These are phyloP conservation scores for Fremontodendron californicum DNA, from an alignment of 345 rosid genomes.

Conservation along the genomic window DNA sequence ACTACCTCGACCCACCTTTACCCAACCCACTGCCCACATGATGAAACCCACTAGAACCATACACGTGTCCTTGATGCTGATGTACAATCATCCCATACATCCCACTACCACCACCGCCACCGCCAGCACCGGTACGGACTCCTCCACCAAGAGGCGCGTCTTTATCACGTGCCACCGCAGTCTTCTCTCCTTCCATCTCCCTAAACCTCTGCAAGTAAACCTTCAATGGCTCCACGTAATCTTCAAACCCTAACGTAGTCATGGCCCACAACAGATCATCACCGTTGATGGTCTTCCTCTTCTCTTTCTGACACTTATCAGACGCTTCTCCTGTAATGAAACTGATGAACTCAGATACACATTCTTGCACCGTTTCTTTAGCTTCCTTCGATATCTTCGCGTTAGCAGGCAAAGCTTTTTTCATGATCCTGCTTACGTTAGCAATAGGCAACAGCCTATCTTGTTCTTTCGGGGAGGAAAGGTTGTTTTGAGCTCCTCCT, in stretches of 20 bases:
- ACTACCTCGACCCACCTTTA: conserved; percentile 19
- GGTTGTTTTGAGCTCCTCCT: conserved; percentile 27
- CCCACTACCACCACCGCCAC: conserved; percentile 22
- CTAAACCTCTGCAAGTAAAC: conserved; percentile 49
- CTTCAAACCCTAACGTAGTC: conserved; percentile 60
- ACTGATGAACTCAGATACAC: conserved; percentile 63
- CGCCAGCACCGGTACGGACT: too few species aligned
- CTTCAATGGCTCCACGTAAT: conserved; percentile 53
- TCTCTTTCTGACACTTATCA: conserved; percentile 57
- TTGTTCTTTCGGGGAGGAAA: conserved; percentile 35
- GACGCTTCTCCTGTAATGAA: conserved; percentile 61
- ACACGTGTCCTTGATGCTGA: conserved; percentile 17
- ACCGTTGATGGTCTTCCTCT: conserved; percentile 67
- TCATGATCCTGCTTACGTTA: conserved; percentile 62
- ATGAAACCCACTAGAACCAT: conserved; percentile 29
- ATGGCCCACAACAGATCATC: conserved; percentile 64
- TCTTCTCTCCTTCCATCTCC: conserved; percentile 57
- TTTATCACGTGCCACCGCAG: conserved; percentile 25
- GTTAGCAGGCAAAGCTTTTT: conserved; percentile 57
- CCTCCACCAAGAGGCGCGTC: conserved; percentile 25
- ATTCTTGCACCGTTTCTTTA: conserved; percentile 60
- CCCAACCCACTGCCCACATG: conserved; percentile 16
- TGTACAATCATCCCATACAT: conserved; percentile 13
- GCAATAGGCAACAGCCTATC: conserved; percentile 55
- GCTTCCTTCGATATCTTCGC: conserved; percentile 64